Evolutionary conservation across 2,329 filamentous ascomycete species (phyloP).

Genomic region (Hymenoscyphus repandus): DNA sequence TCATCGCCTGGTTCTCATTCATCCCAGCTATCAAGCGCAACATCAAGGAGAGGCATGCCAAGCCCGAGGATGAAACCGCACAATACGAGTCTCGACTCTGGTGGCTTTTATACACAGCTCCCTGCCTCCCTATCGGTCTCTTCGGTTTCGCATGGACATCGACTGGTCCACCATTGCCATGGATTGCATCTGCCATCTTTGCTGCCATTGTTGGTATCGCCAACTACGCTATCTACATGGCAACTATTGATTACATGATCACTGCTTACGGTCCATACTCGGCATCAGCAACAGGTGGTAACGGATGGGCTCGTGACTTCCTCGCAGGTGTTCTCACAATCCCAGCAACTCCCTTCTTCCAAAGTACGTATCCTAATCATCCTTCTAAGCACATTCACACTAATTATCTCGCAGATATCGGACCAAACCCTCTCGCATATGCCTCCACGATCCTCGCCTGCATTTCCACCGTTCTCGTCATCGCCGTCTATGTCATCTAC

Average conservation of each 20-base stretch:
- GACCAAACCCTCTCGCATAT: conserved; percentile 48
- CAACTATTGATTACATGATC: conserved; percentile 74
- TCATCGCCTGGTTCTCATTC: conserved; percentile 56
- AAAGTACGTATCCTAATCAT: conserved; percentile 29
- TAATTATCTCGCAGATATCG: conserved; percentile 40
- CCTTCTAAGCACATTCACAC: neutral
- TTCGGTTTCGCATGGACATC: conserved; percentile 67
- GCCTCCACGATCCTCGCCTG: conserved; percentile 59
- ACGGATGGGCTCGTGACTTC: conserved; percentile 69
- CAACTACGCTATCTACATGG: conserved; percentile 69
- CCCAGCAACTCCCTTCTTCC: conserved; percentile 60
- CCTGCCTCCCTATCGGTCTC: conserved; percentile 59
- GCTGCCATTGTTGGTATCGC: conserved; percentile 63
- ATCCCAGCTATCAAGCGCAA: conserved; percentile 52
- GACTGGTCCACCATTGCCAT: conserved; percentile 57
- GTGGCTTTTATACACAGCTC: conserved; percentile 58
- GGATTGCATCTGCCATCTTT: conserved; percentile 64
- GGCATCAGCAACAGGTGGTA: conserved; percentile 70
- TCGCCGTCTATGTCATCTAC: conserved; percentile 63
- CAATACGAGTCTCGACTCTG: conserved; percentile 66
- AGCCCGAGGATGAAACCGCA: conserved; percentile 50
- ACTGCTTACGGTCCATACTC: conserved; percentile 69
- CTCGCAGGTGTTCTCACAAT: conserved; percentile 67
- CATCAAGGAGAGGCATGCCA: conserved; percentile 43
- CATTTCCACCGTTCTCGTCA: conserved; percentile 56